Base-by-base conservation (phyloP, 805 yeast genomes). In the Candida ortonii region DNA sequence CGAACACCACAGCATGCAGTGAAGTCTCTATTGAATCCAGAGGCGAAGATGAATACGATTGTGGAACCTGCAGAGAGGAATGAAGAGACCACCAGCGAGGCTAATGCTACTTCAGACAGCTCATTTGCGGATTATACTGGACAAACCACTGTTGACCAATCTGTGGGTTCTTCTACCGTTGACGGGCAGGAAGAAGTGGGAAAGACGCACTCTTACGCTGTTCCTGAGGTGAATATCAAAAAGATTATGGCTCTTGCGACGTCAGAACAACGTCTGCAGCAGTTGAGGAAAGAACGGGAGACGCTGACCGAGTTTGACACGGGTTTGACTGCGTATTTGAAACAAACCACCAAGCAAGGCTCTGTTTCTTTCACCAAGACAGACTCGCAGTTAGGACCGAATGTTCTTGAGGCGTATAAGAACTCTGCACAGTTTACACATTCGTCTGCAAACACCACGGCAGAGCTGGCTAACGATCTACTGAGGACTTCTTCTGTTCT, bases 321-420 rank as follows among this genome's bases (percentile, higher is more conserved):
- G 0, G 85, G 85, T 1, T 55, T 81, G n/a, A 67, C 67, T 16
- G 61, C 66, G 2, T 81, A 84, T 81, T 53, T 76, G 52, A 57
- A 39, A 25, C 36, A 42, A 15, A 31, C 43, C 1, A 43, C 44
- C 30, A 47, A 44, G 20, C 20, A 24, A 6, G 49, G 49, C 5
- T 29, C 45, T 9, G 36, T 33, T n/a, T 33, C 46, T 16, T 35
- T 42, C 33, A 24, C 36, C 15, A 39, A 22, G 24, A 41, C 32
- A 16, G 57, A 52, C 18, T 31, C 48, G 15, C 44, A 40, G 18
- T 20, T 71, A 31, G 78, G 79, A 0, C 67, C 66, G 13, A 71
- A 78, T 41, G 88, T 82, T 2, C 63, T 72, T 19, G 76, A 71
- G 35, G 87, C 86, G 2, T 80, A 79, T 53, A 78, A 75, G 23